Evolutionary conservation across 2,329 filamentous ascomycete species (phyloP), one percentile per base, ranked within the genome.

Genomic region (Colletotrichum agaves): DNA sequence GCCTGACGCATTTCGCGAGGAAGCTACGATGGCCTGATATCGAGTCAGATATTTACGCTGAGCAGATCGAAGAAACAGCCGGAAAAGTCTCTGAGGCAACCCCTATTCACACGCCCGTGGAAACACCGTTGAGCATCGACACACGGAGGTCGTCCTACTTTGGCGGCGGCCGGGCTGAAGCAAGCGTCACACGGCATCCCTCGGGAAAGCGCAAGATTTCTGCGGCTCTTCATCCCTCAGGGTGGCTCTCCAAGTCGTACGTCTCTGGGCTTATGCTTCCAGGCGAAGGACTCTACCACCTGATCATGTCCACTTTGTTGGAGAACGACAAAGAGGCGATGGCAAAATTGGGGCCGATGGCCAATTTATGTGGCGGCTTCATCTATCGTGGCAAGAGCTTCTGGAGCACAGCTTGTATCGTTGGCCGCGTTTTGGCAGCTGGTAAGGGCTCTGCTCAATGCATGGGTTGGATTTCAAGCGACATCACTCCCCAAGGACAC

Each of bases 211-310:
- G 83, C 52, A 88, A 83, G 70, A 80, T 90, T 56, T 84, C 87
- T 15, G 86, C 88, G 2, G 85, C 85, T 1, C 78, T 90, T 21
- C 85, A 89, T 68, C 79, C 84, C 2, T 84, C 85, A 0, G 89
- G 90, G 2, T 91, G 89, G 90, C 81, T 91, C 17, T 90, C 89
- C 5, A 89, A 89, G 74, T 90, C 88, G 23, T 91, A 90, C 71
- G 79, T 91, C 7, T 91, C 88, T 37, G 89, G 89, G 0, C 75
- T 91, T 49, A 83, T 91, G 73, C 79, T 91, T 8, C 90, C 89
- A 0, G 89, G 89, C 3, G 89, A 91, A 70, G 83, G 83, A 1
- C 73, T 91, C 31, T 83, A 85, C 57, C 89, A 91, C 73, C 85
- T 90, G 66, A 80, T 91, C 50, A 91, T 91, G 83, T 86, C 88